Base-by-base conservation (phyloP, 2,329 filamentous ascomycete species). In the Calonectria pseudoturangicola region DNA sequence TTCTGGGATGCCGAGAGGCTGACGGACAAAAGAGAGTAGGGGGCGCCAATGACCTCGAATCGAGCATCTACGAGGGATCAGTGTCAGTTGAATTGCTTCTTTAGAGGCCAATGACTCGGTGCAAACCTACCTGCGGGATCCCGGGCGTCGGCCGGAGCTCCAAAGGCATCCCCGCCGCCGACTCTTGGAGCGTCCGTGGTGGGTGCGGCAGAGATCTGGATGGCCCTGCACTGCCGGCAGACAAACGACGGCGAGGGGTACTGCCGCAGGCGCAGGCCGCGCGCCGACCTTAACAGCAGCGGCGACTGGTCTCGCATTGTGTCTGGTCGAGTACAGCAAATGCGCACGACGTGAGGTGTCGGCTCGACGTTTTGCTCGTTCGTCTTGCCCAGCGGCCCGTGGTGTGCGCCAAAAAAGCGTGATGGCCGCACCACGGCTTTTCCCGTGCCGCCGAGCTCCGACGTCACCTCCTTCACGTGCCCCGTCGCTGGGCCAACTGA, bases 11-110 rank as follows among this genome's bases (percentile, higher is more conserved):
- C 94, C 43, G 97, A 97, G 66, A 99, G 91, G 9, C 93, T 95
- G 76, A 98, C 96, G 27, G 96, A 98, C 78, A 99, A 92, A 75
- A 99, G 92, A 68, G 97, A 98, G 85, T 97, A 97, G 1, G 96
- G 95, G 28, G 94, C 91, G 74, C 97, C 97, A 76, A 99, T 88
- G 60, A 98, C 95, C 85, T 98, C 95, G 84, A 99, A 99, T 71
- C 93, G 92, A 68, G 97, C 97, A 90, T 98, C 97, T 98, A 78
- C 15, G 9, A 70, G n/a, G n/a, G 28, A 9, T 10, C 27, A 41
- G 33, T 27, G 74, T 79, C 65, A 81, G 74, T 63, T 43, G 30
- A 21, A 27, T 28, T 27, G n/a, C 21, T 15, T n/a, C n/a, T 30
- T 50, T 39, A 27, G 18, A 51, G n/a, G 41, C 45, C 71, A 65